A percentile compares a stretch with the other conserved stretches of the same genome.
Conservation (phyloP, 2,329 filamentous ascomycete species). For the Pseudocercospora vitis region DNA sequence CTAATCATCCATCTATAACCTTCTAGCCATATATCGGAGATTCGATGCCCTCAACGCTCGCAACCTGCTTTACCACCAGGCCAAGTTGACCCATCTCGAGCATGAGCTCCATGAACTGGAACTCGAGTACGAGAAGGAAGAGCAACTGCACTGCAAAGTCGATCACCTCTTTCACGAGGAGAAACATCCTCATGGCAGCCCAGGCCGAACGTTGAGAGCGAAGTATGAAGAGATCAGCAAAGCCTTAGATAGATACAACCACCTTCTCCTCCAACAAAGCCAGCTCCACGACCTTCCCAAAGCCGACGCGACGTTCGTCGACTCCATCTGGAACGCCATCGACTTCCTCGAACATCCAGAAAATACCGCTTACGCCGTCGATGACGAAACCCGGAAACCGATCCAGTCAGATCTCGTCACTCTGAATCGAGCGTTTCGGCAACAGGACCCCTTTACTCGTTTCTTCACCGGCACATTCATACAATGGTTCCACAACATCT, state of each 20-base stretch:
- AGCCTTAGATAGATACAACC: conserved; percentile 22
- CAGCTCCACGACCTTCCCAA: conserved; percentile 19
- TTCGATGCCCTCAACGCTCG: conserved; percentile 30
- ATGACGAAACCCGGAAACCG: conserved; percentile 16
- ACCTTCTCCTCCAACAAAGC: conserved; percentile 21
- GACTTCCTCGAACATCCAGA: conserved; percentile 28
- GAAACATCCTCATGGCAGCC: conserved; percentile 7
- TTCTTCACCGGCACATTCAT: conserved; percentile 21
- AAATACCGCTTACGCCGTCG: conserved; percentile 27
- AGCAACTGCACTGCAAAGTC: conserved; percentile 24
- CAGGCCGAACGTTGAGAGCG: conserved; percentile 12
- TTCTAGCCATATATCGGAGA: conserved; percentile 29
- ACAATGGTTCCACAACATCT: conserved; percentile 19
- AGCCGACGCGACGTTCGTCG: conserved; percentile 22
- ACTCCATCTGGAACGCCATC: conserved; percentile 22
- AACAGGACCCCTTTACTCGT: conserved; percentile 23
- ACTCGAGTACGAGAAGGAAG: conserved; percentile 16
- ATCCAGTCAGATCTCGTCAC: conserved; percentile 25
- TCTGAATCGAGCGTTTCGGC: conserved; percentile 19
- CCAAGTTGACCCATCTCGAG: conserved; percentile 29
- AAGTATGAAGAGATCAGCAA: conserved; percentile 20
- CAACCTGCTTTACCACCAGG: conserved; percentile 32
- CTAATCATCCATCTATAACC: too few species aligned
- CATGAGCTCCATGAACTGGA: conserved; percentile 28
- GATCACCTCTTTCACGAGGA: conserved; percentile 20